phyloP scores from a whole-genome alignment of 2,329 filamentous ascomycete genomes.

The Sclerotinia trifoliorum region DNA sequence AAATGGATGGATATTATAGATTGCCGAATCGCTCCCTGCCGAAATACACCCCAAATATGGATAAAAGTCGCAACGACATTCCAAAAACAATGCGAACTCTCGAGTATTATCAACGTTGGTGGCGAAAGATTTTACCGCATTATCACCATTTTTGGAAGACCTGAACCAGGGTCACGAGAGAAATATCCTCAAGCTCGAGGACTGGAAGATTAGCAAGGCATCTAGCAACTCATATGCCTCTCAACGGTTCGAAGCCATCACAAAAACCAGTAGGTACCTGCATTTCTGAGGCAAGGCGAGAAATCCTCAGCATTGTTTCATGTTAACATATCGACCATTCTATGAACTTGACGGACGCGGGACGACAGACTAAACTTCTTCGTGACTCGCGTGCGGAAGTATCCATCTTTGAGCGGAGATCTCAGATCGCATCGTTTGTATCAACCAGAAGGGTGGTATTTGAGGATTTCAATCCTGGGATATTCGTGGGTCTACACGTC shows the following conservation, averaged over 20 bases:
- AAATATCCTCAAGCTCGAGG: neutral
- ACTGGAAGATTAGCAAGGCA: neutral
- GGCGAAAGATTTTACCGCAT: conserved; percentile 29
- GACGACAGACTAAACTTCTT: neutral
- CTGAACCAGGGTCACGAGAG: conserved; percentile 14
- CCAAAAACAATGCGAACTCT: conserved; percentile 1
- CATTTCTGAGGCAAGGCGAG: conserved; percentile 32
- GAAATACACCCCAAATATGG: conserved; percentile 9
- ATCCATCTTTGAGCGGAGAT: neutral
- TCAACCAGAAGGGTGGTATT: conserved; percentile 8
- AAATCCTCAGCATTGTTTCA: conserved; percentile 35
- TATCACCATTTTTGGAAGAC: conserved; percentile 7
- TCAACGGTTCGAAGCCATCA: conserved; percentile 6
- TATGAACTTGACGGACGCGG: conserved; percentile 1
- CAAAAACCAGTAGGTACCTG: neutral
- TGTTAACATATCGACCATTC: conserved; percentile 18
- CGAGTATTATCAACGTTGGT: conserved; percentile 24
- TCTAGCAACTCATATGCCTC: neutral
- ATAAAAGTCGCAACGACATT: conserved; percentile 1
- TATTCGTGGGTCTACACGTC: neutral
- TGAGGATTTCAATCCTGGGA: neutral
- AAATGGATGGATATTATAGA: neutral
- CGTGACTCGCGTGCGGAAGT: conserved; percentile 14
- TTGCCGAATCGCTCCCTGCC: neutral
- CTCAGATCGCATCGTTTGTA: neutral